A percentile compares a stretch with the other conserved stretches of the same genome.
phyloP scores from a whole-genome alignment of 2,329 filamentous ascomycete species.

The Parascedosporium putredinis region DNA sequence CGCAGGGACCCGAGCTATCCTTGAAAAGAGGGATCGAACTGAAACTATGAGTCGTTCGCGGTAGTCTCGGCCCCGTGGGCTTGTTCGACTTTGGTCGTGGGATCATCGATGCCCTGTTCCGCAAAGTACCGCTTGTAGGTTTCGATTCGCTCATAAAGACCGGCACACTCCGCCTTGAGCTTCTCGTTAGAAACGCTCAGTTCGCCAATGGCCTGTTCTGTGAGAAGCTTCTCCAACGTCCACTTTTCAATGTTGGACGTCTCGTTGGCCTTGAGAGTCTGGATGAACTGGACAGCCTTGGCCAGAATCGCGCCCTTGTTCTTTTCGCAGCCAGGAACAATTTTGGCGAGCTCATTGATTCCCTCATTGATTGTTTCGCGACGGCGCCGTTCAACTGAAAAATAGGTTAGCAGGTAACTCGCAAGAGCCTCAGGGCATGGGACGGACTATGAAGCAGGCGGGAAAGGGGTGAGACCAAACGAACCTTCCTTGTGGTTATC shows the following conservation, averaged over 20 bases:
- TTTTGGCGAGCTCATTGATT: slow-evolving; percentile 95
- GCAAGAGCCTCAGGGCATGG: too few relatives aligned
- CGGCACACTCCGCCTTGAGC: slow-evolving; percentile 68
- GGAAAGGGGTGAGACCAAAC: neutral
- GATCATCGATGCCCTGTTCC: slow-evolving; percentile 40
- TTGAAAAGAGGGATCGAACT: neutral
- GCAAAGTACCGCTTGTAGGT: slow-evolving; percentile 65
- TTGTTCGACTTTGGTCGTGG: slow-evolving; percentile 8
- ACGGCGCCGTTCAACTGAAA: slow-evolving; percentile 80
- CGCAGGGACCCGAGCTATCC: neutral
- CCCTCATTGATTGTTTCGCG: slow-evolving; percentile 98
- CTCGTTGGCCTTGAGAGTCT: slow-evolving; percentile 88
- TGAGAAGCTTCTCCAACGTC: slow-evolving; percentile 82
- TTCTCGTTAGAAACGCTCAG: slow-evolving; percentile 81
- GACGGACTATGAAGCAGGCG: neutral
- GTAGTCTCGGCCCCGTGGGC: slow-evolving; percentile 5
- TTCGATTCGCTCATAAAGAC: slow-evolving; percentile 67
- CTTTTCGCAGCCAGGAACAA: slow-evolving; percentile 95
- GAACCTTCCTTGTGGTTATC: slow-evolving; percentile 98
- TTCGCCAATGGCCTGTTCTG: slow-evolving; percentile 81
- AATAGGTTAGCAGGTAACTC: neutral
- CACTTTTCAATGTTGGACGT: slow-evolving; percentile 89
- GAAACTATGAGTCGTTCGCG: neutral
- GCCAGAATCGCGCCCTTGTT: slow-evolving; percentile 97
- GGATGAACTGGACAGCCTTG: slow-evolving; percentile 88